Percentiles rank a stretch among this genome's conserved stretches.
These are phyloP conservation scores for Aureobasidium sp. DNA, from an alignment of 2,329 filamentous ascomycete species.

Conservation along the genomic window DNA sequence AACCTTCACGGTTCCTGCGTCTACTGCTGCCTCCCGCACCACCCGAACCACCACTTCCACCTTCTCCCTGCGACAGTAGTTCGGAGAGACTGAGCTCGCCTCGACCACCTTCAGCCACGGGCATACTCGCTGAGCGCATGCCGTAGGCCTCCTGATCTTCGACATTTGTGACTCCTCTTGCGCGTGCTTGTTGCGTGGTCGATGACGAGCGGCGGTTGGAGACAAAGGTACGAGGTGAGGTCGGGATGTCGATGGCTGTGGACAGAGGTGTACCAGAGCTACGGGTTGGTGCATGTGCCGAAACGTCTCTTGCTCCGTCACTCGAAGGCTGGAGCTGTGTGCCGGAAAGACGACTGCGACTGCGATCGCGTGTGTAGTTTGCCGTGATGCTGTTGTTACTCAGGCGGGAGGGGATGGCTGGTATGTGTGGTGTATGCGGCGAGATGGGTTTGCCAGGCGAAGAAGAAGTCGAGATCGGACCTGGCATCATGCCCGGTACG, in stretches of 20 bases:
- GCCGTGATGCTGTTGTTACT: slow-evolving; percentile 82
- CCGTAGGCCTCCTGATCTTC: slow-evolving; percentile 56
- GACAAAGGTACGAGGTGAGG: slow-evolving; percentile 52
- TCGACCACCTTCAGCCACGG: slow-evolving; percentile 47
- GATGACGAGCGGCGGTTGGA: slow-evolving; percentile 56
- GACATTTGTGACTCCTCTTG: slow-evolving; percentile 28
- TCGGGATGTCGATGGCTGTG: slow-evolving; percentile 64
- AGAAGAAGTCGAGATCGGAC: slow-evolving; percentile 71
- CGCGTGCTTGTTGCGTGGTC: slow-evolving; percentile 53
- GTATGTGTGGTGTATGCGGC: slow-evolving; percentile 84
- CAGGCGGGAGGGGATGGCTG: slow-evolving; percentile 85
- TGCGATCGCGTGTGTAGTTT: slow-evolving; percentile 17
- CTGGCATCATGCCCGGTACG: slow-evolving; percentile 51
- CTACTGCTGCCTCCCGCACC: background rate
- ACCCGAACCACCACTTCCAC: background rate
- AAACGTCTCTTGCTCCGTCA: slow-evolving; percentile 12
- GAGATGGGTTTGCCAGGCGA: slow-evolving; percentile 80
- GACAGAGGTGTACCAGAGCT: slow-evolving; percentile 26
- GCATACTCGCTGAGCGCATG: slow-evolving; percentile 59
- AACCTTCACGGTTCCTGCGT: slow-evolving; percentile 8
- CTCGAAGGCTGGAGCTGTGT: background rate
- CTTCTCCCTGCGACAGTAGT: slow-evolving; percentile 28
- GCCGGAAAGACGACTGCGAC: slow-evolving; percentile 21
- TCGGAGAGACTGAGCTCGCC: slow-evolving; percentile 57
- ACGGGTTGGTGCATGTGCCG: background rate